Evolutionary conservation across 176 grass and related monocot species (phyloP).

Genomic region (Pharus latifolius): DNA sequence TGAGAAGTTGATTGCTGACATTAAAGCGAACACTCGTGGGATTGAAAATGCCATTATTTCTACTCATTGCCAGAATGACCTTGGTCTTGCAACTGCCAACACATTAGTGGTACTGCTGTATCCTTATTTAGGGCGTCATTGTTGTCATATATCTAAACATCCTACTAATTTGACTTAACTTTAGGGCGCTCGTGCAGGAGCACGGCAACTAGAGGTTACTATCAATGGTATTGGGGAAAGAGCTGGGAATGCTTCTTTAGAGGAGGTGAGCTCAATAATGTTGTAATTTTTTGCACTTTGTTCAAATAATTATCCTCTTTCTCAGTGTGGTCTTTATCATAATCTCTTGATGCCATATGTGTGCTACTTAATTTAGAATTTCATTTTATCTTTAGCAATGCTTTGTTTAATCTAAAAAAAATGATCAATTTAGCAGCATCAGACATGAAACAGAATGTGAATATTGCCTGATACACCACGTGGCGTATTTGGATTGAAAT

Average conservation of each 20-base stretch:
- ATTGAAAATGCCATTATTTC: conserved; percentile 92
- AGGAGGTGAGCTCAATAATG: conserved; percentile 69
- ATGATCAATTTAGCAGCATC: too few relatives aligned
- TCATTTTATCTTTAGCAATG: too few relatives aligned
- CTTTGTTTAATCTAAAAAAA: too few relatives aligned
- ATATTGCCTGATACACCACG: not conserved
- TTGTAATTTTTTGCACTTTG: too few relatives aligned
- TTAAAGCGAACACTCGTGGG: conserved; percentile 84
- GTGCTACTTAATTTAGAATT: too few relatives aligned
- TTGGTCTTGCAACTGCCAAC: conserved; percentile 91
- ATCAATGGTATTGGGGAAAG: conserved; percentile 97
- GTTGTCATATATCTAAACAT: not conserved
- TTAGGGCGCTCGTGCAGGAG: conserved; percentile 83
- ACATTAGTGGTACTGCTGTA: conserved; percentile 61
- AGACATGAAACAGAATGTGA: not conserved
- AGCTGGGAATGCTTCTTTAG: conserved; percentile 97
- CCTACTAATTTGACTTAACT: conserved; percentile 42
- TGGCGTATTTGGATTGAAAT: too few relatives aligned
- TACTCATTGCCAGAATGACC: conserved; percentile 97
- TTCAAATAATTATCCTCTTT: too few relatives aligned
- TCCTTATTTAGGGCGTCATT: conserved; percentile 15
- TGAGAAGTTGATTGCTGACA: conserved; percentile 67
- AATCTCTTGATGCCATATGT: too few relatives aligned
- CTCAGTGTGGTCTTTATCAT: too few relatives aligned
- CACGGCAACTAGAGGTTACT: conserved; percentile 91